Percentiles rank a stretch among this genome's conserved stretches.
phyloP scores from a whole-genome alignment of 441 rosid genomes.

The Mallotus japonicus region DNA sequence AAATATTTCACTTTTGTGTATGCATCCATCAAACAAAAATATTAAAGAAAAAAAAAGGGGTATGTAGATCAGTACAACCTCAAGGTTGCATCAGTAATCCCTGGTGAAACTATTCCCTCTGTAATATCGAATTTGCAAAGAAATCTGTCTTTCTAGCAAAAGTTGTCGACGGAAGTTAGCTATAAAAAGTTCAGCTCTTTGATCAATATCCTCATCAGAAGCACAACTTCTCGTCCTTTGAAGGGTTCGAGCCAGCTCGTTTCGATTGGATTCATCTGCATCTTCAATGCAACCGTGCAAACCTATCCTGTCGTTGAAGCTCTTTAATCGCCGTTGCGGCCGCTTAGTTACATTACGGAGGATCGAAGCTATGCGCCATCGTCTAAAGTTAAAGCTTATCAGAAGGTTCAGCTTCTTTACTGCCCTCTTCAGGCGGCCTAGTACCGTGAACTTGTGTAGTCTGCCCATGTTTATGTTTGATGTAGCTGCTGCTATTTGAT shows the following conservation, averaged over 20 bases:
- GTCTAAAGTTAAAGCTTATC: constrained; percentile 24
- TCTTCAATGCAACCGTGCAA: constrained; percentile 38
- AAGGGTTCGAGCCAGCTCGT: constrained; percentile 16
- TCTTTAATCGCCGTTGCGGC: constrained; percentile 23
- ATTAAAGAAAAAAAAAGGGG: background rate
- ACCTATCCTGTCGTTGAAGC: constrained; percentile 43
- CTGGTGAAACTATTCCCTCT: constrained; percentile 21
- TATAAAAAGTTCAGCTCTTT: constrained; percentile 72
- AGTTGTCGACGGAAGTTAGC: constrained; percentile 66
- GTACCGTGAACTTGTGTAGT: constrained; percentile 24
- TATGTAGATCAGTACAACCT: background rate
- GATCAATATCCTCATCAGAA: constrained; percentile 68
- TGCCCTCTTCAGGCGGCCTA: constrained; percentile 38
- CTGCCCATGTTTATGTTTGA: constrained; percentile 32
- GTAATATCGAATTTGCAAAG: constrained; percentile 42
- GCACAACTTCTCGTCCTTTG: constrained; percentile 38
- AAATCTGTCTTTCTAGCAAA: constrained; percentile 72
- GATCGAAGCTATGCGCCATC: constrained; percentile 39
- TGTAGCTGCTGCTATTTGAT: background rate
- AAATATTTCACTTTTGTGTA: no score
- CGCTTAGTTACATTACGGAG: constrained; percentile 8
- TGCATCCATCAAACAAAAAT: background rate
- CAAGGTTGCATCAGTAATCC: background rate
- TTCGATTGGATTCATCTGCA: constrained; percentile 15
- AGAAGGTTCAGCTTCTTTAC: constrained; percentile 43